Evolutionary conservation across 768 basidiomycete genomes (phyloP).

Genomic region (Collybia mongolica): DNA sequence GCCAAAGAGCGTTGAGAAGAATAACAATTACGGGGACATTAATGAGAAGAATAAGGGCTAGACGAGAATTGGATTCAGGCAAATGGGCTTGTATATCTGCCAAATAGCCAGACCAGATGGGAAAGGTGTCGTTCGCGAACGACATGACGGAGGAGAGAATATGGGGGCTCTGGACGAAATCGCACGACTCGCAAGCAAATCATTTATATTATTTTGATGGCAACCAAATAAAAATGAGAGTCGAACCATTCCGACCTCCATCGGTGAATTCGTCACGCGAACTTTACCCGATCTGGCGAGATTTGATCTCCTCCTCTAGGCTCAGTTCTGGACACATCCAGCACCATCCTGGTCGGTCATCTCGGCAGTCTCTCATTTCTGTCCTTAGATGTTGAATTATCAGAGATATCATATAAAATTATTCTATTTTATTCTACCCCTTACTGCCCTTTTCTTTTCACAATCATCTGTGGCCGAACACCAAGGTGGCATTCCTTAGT

Average conservation of each 20-base stretch:
- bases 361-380: too few relatives aligned
- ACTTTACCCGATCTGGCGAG: too few relatives aligned
- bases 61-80: conserved; percentile 32
- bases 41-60: conserved; percentile 48
- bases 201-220: conserved; percentile 11
- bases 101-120: conserved; percentile 47
- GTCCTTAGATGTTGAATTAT: too few relatives aligned
- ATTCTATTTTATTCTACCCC: neutral
- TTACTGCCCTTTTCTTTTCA: neutral
- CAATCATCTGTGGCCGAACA: neutral
- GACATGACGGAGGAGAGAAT: conserved; percentile 30
- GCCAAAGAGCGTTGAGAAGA: conserved; percentile 72
- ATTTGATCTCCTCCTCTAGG: too few relatives aligned
- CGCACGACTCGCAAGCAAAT: neutral
- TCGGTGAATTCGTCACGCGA: too few relatives aligned
- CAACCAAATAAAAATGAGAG: neutral
- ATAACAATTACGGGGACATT: conserved; percentile 70
- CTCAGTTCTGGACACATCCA: too few relatives aligned
- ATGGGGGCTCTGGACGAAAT: neutral
- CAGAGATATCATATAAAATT: too few relatives aligned
- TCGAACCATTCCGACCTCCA: conserved; percentile 1
- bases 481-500: neutral
- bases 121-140: conserved; percentile 24
- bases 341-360: too few relatives aligned
- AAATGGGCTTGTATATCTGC: conserved; percentile 38